Evolutionary conservation across 306 rosid species (phyloP).

Genomic region (Carpinus fangiana): DNA sequence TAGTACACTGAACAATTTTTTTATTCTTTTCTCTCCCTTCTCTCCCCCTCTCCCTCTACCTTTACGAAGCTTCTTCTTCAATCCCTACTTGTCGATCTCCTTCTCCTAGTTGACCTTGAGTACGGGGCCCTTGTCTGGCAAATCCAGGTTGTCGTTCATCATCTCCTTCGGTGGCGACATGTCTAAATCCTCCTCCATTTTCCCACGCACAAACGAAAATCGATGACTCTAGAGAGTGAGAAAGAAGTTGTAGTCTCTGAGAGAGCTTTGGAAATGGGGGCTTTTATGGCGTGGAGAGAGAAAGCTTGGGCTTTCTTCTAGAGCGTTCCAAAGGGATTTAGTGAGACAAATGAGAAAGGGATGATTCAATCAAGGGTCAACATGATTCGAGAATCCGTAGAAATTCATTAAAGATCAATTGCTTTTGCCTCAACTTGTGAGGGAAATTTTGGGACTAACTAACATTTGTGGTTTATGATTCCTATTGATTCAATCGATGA

Average conservation of each 20-base stretch:
- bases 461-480: no score
- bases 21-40: no score
- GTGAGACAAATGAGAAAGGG: background rate
- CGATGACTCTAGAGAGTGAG: background rate
- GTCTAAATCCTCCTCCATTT: slow-evolving; percentile 72
- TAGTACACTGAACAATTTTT: no score
- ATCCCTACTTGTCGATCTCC: slow-evolving; percentile 73
- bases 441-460: no score
- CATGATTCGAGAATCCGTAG: no score
- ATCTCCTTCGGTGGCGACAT: slow-evolving; percentile 49
- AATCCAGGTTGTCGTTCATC: slow-evolving; percentile 68
- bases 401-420: no score
- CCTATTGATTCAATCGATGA: no score
- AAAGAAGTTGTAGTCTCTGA: background rate
- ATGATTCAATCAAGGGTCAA: no score
- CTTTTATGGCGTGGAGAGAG: background rate
- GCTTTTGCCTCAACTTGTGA: no score
- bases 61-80: slow-evolving; percentile 74
- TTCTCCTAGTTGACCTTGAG: slow-evolving; percentile 85
- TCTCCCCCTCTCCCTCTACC: no score
- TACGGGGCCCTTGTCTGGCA: slow-evolving; percentile 37
- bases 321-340: slow-evolving; percentile 49
- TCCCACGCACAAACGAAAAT: background rate
- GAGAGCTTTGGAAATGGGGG: background rate
- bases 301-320: slow-evolving; percentile 35